Evolutionary conservation across 805 yeast genomes (phyloP).

Genomic region (Wickerhamomyces alni): DNA sequence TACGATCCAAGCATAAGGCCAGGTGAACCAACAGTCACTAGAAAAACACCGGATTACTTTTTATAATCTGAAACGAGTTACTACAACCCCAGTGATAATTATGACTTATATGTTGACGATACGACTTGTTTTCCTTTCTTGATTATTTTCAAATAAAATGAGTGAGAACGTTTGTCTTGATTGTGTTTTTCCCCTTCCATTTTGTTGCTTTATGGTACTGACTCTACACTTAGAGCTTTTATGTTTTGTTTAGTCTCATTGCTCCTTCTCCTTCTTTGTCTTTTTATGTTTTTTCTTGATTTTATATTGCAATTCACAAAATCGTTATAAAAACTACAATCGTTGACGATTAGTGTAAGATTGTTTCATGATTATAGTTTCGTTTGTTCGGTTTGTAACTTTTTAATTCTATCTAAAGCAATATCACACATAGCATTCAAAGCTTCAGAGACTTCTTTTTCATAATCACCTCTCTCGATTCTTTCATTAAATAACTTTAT

Average conservation of each 20-base stretch:
- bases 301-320: too few relatives aligned
- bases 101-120: too few relatives aligned
- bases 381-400: slow-evolving; percentile 35
- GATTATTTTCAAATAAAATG: too few relatives aligned
- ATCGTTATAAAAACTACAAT: too few relatives aligned
- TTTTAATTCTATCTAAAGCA: slow-evolving; percentile 70
- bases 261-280: not conserved
- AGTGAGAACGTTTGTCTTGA: not conserved
- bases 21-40: slow-evolving; percentile 94
- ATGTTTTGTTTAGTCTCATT: not conserved
- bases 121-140: too few relatives aligned
- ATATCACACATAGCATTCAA: slow-evolving; percentile 89
- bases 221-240: not conserved
- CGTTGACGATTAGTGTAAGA: too few relatives aligned
- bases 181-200: not conserved
- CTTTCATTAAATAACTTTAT: slow-evolving; percentile 57
- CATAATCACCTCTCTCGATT: slow-evolving; percentile 49
- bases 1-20: slow-evolving; percentile 97
- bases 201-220: too few relatives aligned
- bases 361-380: not conserved
- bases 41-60: slow-evolving; percentile 97
- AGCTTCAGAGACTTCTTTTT: slow-evolving; percentile 56
- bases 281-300: not conserved
- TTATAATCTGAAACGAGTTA: too few relatives aligned
- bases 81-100: too few relatives aligned